Base-by-base conservation (phyloP, 257 asterid species). In the Nyctanthes arbortristis region DNA sequence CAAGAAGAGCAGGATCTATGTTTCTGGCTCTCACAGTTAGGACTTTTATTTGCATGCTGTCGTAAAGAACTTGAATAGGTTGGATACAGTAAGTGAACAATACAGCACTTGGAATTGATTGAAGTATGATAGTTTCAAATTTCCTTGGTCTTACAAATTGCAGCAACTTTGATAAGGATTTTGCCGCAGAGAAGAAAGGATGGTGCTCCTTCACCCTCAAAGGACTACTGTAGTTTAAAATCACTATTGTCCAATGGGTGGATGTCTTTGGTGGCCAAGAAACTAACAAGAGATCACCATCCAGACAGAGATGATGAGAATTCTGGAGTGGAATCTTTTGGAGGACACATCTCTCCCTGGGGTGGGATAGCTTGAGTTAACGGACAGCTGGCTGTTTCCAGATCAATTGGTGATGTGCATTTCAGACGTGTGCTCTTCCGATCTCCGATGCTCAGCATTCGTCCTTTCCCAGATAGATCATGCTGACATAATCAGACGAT, bases 221-320 rank as follows among this genome's bases (percentile, higher is more conserved):
- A 81, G 76, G 91, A 84, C 73, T 88, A 82, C 54, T 79, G 68
- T 66, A 83, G 80, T 66, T 79, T 89, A 63, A 89, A 86, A 80
- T 57, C 79, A 72, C 85, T 84, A 75, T 89, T 88, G 70, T 83
- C 97, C 68, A 77, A 84, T 64, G 91, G 97, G 65, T 87, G 93
- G 93, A 69, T 75, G 37, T 77, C 73, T 73, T 74, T 91, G 77
- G 79, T 80, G 67, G 85, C 99, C 40, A 93, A 86, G 86, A 95
- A 91, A 73, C 82, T 93, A 81, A 93, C 99, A 70, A 73, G 81
- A 64, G 99, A 93, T 80, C 99, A 93, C 83, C 99, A 91, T 79
- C 99, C 95, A 47, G 97, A 93, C 75, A 84, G 97, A 74, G 95
- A 86, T 66, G 99, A 89, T 71, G 99, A 93, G 78, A 88, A 87